These are phyloP conservation scores for Metschnikowia aberdeeniae DNA, from an alignment of 805 yeast species.

Conservation along the genomic window DNA sequence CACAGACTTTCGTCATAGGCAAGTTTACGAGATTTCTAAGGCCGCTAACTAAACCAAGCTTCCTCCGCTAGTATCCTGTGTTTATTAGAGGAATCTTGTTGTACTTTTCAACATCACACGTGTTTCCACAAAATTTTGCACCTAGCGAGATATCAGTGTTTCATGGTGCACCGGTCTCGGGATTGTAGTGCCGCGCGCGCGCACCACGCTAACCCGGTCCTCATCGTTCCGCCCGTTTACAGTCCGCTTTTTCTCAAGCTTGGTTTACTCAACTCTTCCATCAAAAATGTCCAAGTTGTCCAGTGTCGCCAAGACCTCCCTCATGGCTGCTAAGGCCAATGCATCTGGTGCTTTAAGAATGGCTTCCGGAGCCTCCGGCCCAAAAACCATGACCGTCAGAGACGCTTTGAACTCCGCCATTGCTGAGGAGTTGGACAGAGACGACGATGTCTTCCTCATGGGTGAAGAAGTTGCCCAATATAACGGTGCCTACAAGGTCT, in stretches of 20 bases:
- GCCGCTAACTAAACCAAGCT: too few relatives aligned
- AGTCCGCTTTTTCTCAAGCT: slow-evolving; percentile 6
- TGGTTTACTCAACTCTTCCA: slow-evolving; percentile 1
- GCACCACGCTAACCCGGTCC: slow-evolving; percentile 16
- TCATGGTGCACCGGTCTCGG: slow-evolving; percentile 10
- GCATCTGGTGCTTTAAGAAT: slow-evolving; percentile 28
- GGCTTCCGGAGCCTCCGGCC: slow-evolving; percentile 48
- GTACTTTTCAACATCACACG: too few relatives aligned
- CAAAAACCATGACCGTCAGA: slow-evolving; percentile 79
- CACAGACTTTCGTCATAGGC: too few relatives aligned
- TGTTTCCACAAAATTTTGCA: too few relatives aligned
- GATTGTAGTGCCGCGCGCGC: slow-evolving; percentile 19
- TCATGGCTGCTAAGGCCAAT: slow-evolving; percentile 29
- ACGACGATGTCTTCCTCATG: slow-evolving; percentile 88
- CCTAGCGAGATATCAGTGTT: too few relatives aligned
- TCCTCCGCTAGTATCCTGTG: too few relatives aligned
- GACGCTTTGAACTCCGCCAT: slow-evolving; percentile 94
- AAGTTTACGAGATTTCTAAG: too few relatives aligned
- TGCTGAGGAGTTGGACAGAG: slow-evolving; percentile 96
- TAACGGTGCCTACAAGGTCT: slow-evolving; percentile 97
- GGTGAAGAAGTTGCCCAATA: slow-evolving; percentile 99
- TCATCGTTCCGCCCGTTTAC: slow-evolving; percentile 17
- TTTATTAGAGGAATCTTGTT: too few relatives aligned
- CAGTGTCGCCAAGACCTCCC: slow-evolving; percentile 43
- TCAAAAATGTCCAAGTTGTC: slow-evolving; percentile 26